phyloP scores from a whole-genome alignment of 805 yeast species.

The Torulaspora microellipsoides region DNA sequence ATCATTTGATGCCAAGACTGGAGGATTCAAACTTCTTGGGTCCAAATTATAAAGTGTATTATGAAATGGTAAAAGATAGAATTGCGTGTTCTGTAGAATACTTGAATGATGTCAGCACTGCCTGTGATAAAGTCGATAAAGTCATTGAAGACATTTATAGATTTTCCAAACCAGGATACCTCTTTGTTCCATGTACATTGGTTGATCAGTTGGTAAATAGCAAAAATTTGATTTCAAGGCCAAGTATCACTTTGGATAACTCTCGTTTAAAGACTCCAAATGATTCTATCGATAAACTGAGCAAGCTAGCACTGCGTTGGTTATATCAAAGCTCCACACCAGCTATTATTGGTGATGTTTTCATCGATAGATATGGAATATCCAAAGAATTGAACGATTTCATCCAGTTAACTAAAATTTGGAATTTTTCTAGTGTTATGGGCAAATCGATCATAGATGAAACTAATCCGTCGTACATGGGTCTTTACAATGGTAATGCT shows the following conservation, averaged over 20 bases:
- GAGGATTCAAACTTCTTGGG: conserved; percentile 40
- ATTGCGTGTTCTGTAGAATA: conserved; percentile 54
- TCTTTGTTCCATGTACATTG: conserved; percentile 72
- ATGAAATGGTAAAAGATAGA: conserved; percentile 52
- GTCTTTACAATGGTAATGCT: conserved; percentile 64
- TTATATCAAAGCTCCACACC: conserved; percentile 56
- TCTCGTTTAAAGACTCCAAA: conserved; percentile 8
- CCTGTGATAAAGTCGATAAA: conserved; percentile 56
- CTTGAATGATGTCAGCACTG: conserved; percentile 42
- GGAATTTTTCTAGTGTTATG: conserved; percentile 56
- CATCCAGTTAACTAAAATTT: conserved; percentile 42
- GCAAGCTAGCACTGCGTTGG: conserved; percentile 43
- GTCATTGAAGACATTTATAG: conserved; percentile 53
- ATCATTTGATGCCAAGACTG: conserved; percentile 56
- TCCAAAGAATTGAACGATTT: conserved; percentile 45
- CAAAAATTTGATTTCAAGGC: conserved; percentile 16
- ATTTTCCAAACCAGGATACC: conserved; percentile 73
- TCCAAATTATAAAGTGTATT: conserved; percentile 66
- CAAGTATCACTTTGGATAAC: conserved; percentile 14
- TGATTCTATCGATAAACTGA: conserved; percentile 30
- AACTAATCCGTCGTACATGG: conserved; percentile 56
- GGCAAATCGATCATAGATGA: conserved; percentile 77
- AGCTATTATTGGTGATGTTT: conserved; percentile 64
- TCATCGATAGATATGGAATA: conserved; percentile 57
- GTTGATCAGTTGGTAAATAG: conserved; percentile 38